Evolutionary conservation across 495 filamentous ascomycete genomes (phyloP), one percentile per base, ranked within the genome.

Genomic region (Neurospora terricola): DNA sequence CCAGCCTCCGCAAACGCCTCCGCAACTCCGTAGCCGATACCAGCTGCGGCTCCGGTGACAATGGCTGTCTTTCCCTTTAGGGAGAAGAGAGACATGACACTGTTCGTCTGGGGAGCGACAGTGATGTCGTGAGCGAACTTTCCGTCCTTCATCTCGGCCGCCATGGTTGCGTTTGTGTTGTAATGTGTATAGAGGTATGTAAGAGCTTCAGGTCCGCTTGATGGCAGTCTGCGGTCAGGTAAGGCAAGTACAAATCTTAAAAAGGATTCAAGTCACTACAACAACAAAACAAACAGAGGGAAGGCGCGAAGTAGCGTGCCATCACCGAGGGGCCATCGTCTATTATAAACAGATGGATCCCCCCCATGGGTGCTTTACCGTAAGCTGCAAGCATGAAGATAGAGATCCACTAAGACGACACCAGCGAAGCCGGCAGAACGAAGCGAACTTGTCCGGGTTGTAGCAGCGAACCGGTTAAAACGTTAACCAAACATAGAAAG

Each of bases 61-160:
- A 96, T 92, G 42, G 93, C 93, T 11, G 93, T 96, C 78, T 90
- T 92, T 43, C 92, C 91, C 80, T 91, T 92, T 62, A 96, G 84
- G 12, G 91, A 94, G 83, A 97, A 94, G 72, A 97, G 88, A n/a
- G 90, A 87, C 72, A 94, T 80, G 71, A 97, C 87, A 69, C 87
- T 86, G 38, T 86, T 85, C 70, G 88, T 83, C 62, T 83, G 81
- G 12, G 93, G 91, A 37, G 90, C 78, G 38, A 80, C 80, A 30
- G 87, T 91, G 76, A 86, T 89, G 72, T 89, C 79, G 79, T 90
- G 90, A 72, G 83, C 82, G 75, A 92, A 93, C 71, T 82, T 80
- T 30, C 86, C 86, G 70, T 84, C 87, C 69, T 81, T 84, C 78
- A 84, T 84, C 72, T 84, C 73, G 66, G 81, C 80, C 30, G 82